Percentiles rank a stretch among this genome's conserved stretches.
These are phyloP conservation scores for Alternaria sp. DNA, from an alignment of 2,329 filamentous ascomycete species.

Conservation along the genomic window DNA sequence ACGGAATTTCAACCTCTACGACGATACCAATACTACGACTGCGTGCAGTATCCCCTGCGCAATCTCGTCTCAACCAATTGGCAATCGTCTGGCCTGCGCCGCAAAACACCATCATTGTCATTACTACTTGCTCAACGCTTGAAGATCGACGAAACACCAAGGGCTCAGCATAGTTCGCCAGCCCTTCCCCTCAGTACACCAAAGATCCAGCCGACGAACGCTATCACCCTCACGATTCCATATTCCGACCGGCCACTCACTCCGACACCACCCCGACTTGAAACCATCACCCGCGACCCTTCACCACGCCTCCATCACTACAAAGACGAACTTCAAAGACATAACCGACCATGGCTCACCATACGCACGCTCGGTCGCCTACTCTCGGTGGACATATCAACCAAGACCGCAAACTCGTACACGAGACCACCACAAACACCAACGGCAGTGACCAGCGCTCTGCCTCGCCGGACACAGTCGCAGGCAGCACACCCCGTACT, in stretches of 20 bases:
- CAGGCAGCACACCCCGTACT: slow-evolving; percentile 28
- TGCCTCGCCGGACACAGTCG: slow-evolving; percentile 23
- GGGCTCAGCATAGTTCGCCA: slow-evolving; percentile 47
- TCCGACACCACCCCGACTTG: neutral
- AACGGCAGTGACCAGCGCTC: slow-evolving; percentile 33
- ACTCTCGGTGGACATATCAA: slow-evolving; percentile 38
- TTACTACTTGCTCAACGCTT: slow-evolving; percentile 36
- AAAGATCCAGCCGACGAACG: slow-evolving; percentile 33
- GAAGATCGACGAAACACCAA: slow-evolving; percentile 43
- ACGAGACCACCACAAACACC: slow-evolving; percentile 27
- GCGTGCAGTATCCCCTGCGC: slow-evolving; percentile 43
- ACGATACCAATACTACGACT: slow-evolving; percentile 49
- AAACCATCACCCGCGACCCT: neutral
- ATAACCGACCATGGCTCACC: slow-evolving; percentile 34
- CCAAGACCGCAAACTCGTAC: slow-evolving; percentile 39
- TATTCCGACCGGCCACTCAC: slow-evolving; percentile 3
- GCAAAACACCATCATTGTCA: slow-evolving; percentile 41
- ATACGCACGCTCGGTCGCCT: slow-evolving; percentile 30
- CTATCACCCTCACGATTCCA: slow-evolving; percentile 23
- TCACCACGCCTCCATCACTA: slow-evolving; percentile 7
- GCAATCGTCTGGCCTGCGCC: slow-evolving; percentile 43
- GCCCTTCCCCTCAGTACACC: slow-evolving; percentile 44
- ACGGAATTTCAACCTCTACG: slow-evolving; percentile 68
- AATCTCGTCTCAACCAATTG: slow-evolving; percentile 41
- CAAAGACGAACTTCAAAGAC: slow-evolving; percentile 4